Conservation (phyloP, 768 basidiomycete genomes). For the Boletus fagicola region DNA sequence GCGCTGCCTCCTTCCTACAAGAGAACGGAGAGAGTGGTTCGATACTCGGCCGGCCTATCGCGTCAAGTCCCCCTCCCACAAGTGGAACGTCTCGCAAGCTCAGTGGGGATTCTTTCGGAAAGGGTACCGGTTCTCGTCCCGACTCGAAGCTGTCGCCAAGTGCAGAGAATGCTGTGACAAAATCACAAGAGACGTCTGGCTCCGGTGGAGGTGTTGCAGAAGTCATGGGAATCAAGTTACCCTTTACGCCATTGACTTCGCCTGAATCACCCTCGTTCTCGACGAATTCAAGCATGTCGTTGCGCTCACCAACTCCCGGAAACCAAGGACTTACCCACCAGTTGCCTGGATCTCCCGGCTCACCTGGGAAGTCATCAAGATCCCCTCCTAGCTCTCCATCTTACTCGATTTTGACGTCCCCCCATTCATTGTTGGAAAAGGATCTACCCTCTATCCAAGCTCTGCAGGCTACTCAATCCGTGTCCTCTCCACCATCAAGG, state of each 20-base stretch:
- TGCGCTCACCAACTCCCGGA: slow-evolving; percentile 18
- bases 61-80: slow-evolving; percentile 30
- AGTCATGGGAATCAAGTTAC: slow-evolving; percentile 32
- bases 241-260: slow-evolving; percentile 31
- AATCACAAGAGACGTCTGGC: slow-evolving; percentile 20
- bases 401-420: slow-evolving; percentile 39
- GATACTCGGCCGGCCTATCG: slow-evolving; percentile 15
- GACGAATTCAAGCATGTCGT: slow-evolving; percentile 27
- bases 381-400: slow-evolving; percentile 26
- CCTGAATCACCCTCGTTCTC: slow-evolving; percentile 35
- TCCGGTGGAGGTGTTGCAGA: slow-evolving; percentile 18
- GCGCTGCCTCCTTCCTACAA: slow-evolving; percentile 20
- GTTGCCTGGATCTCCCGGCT: slow-evolving; percentile 16
- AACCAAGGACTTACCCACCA: slow-evolving; percentile 16
- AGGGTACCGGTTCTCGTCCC: slow-evolving; percentile 32
- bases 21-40: slow-evolving; percentile 17
- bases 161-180: slow-evolving; percentile 19
- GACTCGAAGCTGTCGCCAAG: slow-evolving; percentile 40
- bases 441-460: slow-evolving; percentile 35
- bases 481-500: slow-evolving; percentile 12
- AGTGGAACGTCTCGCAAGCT: slow-evolving; percentile 26
- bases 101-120: slow-evolving; percentile 38
- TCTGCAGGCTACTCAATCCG: slow-evolving; percentile 21
- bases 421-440: slow-evolving; percentile 32
- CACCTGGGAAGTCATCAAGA: slow-evolving; percentile 16